phyloP scores from a whole-genome alignment of 2,329 filamentous ascomycete genomes.

The Aspergillus neotritici region DNA sequence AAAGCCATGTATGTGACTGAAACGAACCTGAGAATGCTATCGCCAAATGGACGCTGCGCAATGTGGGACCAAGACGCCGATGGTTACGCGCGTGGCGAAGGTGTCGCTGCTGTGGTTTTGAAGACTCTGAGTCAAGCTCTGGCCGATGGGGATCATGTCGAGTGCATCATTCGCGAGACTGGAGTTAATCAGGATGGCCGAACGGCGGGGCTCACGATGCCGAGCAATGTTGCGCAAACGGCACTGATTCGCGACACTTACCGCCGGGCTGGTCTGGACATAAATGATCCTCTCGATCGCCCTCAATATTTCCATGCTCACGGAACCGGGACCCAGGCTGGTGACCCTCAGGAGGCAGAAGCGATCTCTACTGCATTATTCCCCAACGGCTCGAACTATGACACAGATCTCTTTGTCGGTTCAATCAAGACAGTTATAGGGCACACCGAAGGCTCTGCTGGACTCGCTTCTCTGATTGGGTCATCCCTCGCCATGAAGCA shows the following conservation, averaged over 20 bases:
- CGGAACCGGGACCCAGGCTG: constrained; percentile 5
- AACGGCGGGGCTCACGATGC: constrained; percentile 23
- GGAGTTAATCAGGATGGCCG: constrained; percentile 25
- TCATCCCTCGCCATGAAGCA: constrained; percentile 20
- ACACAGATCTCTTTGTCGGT: constrained; percentile 6
- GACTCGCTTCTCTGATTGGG: constrained; percentile 21
- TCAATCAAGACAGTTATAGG: constrained; percentile 13
- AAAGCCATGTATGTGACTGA: constrained; percentile 19
- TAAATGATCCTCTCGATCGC: constrained; percentile 1
- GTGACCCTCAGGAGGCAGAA: constrained; percentile 2
- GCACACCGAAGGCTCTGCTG: constrained; percentile 15
- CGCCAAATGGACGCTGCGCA: constrained; percentile 46
- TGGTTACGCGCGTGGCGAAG: constrained; percentile 49
- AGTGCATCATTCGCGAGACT: constrained; percentile 27
- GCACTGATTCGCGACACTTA: constrained; percentile 26
- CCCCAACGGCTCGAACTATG: not conserved
- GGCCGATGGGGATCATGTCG: constrained; percentile 37
- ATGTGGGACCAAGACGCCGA: constrained; percentile 40
- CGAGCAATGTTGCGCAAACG: constrained; percentile 27
- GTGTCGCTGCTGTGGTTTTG: constrained; percentile 44
- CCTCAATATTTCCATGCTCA: constrained; percentile 4
- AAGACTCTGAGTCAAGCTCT: constrained; percentile 47
- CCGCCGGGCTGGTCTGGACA: constrained; percentile 4
- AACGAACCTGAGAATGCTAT: constrained; percentile 35
- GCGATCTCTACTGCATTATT: constrained; percentile 13